Base-by-base conservation (phyloP, 2,329 filamentous ascomycete genomes). In the Ascochyta viciae-villosae region DNA sequence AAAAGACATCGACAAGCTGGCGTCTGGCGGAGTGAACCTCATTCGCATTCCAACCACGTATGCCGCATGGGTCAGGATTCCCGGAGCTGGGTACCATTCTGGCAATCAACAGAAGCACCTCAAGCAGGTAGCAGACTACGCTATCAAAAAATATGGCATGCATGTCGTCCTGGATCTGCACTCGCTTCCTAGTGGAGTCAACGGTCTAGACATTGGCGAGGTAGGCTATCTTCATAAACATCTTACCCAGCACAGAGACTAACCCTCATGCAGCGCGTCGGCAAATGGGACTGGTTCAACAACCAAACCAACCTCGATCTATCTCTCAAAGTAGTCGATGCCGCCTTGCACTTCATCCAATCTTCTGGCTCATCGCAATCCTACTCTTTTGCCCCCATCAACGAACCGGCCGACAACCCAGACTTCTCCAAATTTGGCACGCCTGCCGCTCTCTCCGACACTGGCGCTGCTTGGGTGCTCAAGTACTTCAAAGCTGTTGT, bases 31-130 rank as follows among this genome's bases (percentile, higher is more conserved):
- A 9, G 61, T 77, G 29, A 73, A 72, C 40, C 63, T 68, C 4
- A 65, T 77, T 13, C 65, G 74, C 6, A 76, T 78, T 19, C 73
- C 75, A 1, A 74, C 70, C 1, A 72, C 70, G 6, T 77, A 76
- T 41, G 71, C 74, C 1, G 72, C 73, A 4, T 78, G 74, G 74
- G 54, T 76, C 43, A 64, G 71, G 15, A 65, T 76, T 8, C 73
- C 74, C 7, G 73, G 73, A 3, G 66, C 60, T 6, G 48, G 68
- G 26, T 59, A 76, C 19, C 75, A 77, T 58, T 55, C 50, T 31
- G 75, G 75, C 23, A 70, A 70, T 24, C 75, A 77, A 52, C 42
- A 55, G 6, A 45, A 56, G 15, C 65, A 68, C 54, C 61, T 77
- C n/a, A 61, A 62, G 37, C 62, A 49, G 1, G 72, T 77, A 34